A percentile compares a stretch with the other conserved stretches of the same genome.
Evolutionary conservation across 2,329 filamentous ascomycete species (phyloP).

Genomic region (Penicillium sp.): DNA sequence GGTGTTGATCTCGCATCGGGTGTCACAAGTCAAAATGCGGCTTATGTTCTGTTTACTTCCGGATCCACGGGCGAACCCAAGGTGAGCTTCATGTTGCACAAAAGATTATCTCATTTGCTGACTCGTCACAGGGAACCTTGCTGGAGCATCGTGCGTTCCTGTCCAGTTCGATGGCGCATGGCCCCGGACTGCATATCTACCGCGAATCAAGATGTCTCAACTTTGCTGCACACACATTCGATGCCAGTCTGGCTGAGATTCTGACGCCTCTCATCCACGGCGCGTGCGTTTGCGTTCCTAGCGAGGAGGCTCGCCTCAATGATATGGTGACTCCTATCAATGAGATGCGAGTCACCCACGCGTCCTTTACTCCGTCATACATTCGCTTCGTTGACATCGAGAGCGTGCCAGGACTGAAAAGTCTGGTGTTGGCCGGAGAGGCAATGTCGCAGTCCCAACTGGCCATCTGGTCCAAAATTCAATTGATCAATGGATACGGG

Average conservation of each 20-base stretch:
- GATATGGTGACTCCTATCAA: slow-evolving; percentile 55
- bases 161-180: slow-evolving; percentile 57
- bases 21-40: slow-evolving; percentile 36
- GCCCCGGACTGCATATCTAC: slow-evolving; percentile 51
- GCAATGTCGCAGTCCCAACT: slow-evolving; percentile 50
- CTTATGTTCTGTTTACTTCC: slow-evolving; percentile 63
- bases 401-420: slow-evolving; percentile 46
- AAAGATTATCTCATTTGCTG: not conserved
- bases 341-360: slow-evolving; percentile 55
- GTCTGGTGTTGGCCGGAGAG: slow-evolving; percentile 49
- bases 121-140: slow-evolving; percentile 55
- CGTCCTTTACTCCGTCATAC: slow-evolving; percentile 63
- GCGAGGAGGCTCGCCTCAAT: slow-evolving; percentile 50
- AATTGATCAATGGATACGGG: slow-evolving; percentile 47
- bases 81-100: slow-evolving; percentile 19
- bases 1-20: slow-evolving; percentile 21
- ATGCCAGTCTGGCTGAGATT: slow-evolving; percentile 57
- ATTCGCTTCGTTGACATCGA: slow-evolving; percentile 50
- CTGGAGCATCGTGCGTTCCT: slow-evolving; percentile 63
- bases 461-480: slow-evolving; percentile 39
- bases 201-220: slow-evolving; percentile 59
- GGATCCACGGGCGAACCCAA: slow-evolving; percentile 60
- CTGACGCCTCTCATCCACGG: slow-evolving; percentile 58
- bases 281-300: slow-evolving; percentile 62
- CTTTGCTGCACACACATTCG: slow-evolving; percentile 58